These are phyloP conservation scores for Aspergillus amoenus DNA, from an alignment of 2,329 filamentous ascomycete genomes.

Conservation along the genomic window DNA sequence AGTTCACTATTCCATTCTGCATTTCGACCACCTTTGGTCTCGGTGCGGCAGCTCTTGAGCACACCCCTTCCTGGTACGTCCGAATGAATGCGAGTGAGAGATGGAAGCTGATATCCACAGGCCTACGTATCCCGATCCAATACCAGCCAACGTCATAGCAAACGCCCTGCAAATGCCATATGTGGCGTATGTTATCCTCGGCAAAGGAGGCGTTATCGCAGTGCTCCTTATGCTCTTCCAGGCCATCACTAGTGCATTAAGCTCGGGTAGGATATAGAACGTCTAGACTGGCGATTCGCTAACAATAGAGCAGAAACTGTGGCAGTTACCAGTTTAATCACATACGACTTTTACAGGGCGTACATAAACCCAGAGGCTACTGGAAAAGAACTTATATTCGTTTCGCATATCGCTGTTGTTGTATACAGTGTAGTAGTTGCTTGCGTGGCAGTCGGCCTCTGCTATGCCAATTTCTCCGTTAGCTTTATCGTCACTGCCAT, in stretches of 20 bases:
- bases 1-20: slow-evolving; percentile 26
- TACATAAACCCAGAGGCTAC: slow-evolving; percentile 28
- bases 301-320: not conserved
- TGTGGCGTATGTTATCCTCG: slow-evolving; percentile 27
- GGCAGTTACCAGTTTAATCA: slow-evolving; percentile 10
- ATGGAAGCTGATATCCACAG: too few species aligned
- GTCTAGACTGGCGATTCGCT: too few species aligned
- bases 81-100: too few species aligned
- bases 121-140: slow-evolving; percentile 15
- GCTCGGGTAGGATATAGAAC: not conserved
- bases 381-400: slow-evolving; percentile 20
- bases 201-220: slow-evolving; percentile 25
- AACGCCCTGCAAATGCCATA: slow-evolving; percentile 27
- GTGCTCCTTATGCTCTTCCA: slow-evolving; percentile 42
- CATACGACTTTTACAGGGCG: slow-evolving; percentile 31
- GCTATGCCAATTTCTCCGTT: slow-evolving; percentile 28
- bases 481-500: slow-evolving; percentile 20
- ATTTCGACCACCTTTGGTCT: slow-evolving; percentile 27
- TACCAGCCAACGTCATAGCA: slow-evolving; percentile 21
- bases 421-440: slow-evolving; percentile 30
- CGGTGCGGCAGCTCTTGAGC: slow-evolving; percentile 24
- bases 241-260: slow-evolving; percentile 37
- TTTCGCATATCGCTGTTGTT: slow-evolving; percentile 22
- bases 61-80: not conserved
- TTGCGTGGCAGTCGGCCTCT: slow-evolving; percentile 9